These are phyloP conservation scores for Acacia pycnantha DNA, from an alignment of 331 rosid species.

Conservation along the genomic window DNA sequence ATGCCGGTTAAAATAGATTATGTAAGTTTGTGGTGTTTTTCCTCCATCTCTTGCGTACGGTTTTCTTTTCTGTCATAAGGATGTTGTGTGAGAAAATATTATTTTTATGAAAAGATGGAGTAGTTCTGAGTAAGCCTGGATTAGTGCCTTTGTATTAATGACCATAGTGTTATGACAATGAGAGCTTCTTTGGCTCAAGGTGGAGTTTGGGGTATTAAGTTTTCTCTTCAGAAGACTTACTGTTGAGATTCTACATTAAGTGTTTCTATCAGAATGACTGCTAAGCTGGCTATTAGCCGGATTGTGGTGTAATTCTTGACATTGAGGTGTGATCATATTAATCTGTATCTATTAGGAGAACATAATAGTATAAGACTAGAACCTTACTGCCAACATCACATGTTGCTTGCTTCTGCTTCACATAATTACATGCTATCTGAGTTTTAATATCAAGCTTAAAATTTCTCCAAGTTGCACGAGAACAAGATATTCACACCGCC, in stretches of 20 bases:
- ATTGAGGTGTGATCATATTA: constrained; percentile 1
- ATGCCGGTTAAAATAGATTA: neutral
- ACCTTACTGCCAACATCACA: neutral
- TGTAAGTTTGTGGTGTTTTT: neutral
- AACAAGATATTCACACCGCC: neutral
- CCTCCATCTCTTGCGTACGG: neutral
- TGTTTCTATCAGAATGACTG: too few relatives aligned
- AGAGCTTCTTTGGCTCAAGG: neutral
- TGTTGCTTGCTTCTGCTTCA: neutral
- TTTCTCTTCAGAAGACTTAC: neutral
- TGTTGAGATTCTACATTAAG: neutral
- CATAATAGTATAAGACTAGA: neutral
- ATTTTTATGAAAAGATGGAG: neutral
- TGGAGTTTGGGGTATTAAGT: neutral
- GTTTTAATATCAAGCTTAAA: neutral
- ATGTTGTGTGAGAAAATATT: constrained; percentile 3
- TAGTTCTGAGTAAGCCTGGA: constrained; percentile 20
- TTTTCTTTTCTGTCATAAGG: neutral
- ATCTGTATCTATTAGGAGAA: constrained; percentile 1
- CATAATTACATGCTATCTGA: neutral
- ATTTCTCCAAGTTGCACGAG: neutral
- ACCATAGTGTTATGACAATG: neutral
- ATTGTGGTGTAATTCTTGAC: neutral
- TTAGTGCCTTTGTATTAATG: neutral
- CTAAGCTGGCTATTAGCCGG: neutral